Evolutionary conservation across 495 filamentous ascomycete genomes (phyloP).

Genomic region (Pseudevernia furfuracea): DNA sequence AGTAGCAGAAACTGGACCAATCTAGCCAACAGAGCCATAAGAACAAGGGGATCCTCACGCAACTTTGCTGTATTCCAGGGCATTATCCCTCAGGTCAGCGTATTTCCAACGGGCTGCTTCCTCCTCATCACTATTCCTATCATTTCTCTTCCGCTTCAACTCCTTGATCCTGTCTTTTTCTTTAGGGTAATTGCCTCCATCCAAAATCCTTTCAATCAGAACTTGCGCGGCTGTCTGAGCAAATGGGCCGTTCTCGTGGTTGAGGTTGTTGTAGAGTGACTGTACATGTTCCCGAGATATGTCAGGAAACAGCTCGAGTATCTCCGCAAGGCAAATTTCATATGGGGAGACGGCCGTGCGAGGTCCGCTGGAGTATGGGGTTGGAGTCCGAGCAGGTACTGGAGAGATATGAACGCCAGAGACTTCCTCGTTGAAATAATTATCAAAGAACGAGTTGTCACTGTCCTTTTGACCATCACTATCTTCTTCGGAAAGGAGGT

Average conservation of each 20-base stretch:
- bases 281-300: slow-evolving; percentile 39
- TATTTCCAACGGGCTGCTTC: slow-evolving; percentile 32
- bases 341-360: slow-evolving; percentile 6
- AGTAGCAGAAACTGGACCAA: neutral
- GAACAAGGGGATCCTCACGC: slow-evolving; percentile 27
- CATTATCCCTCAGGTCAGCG: slow-evolving; percentile 23
- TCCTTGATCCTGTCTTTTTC: slow-evolving; percentile 31
- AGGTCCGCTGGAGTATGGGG: neutral
- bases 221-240: slow-evolving; percentile 18
- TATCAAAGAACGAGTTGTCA: slow-evolving; percentile 9
- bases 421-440: neutral
- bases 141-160: slow-evolving; percentile 37
- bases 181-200: slow-evolving; percentile 41
- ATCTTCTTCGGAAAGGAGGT: slow-evolving; percentile 10
- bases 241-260: neutral
- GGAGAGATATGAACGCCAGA: neutral
- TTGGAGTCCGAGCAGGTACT: neutral
- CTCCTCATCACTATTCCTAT: slow-evolving; percentile 34
- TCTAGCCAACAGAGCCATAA: neutral
- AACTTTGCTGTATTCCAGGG: slow-evolving; percentile 28
- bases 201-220: slow-evolving; percentile 41
- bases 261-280: slow-evolving; percentile 31
- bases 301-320: slow-evolving; percentile 45
- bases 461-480: slow-evolving; percentile 7
- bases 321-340: slow-evolving; percentile 35